Percentiles rank a stretch among this genome's conserved stretches.
Conservation (phyloP, 1,284 basidiomycete species). For the Phellopilus nigrolimitatus region DNA sequence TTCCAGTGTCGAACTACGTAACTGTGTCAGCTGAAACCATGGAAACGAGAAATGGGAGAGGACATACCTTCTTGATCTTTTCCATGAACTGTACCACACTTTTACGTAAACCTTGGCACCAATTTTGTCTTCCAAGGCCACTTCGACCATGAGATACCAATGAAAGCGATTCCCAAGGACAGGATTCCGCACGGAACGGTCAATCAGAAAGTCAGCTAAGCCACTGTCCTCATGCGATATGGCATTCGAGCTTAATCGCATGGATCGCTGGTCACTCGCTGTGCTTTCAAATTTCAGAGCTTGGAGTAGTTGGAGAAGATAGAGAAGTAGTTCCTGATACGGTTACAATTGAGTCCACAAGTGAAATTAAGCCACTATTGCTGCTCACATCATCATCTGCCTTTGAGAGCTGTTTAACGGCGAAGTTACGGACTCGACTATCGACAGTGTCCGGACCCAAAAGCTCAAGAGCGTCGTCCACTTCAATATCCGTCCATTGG, state of each 20-base stretch:
- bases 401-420: conserved; percentile 83
- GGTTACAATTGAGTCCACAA: conserved; percentile 9
- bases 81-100: conserved; percentile 86
- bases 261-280: conserved; percentile 64
- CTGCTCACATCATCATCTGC: conserved; percentile 88
- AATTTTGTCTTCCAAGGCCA: conserved; percentile 69
- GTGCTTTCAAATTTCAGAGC: conserved; percentile 92
- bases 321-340: conserved; percentile 81
- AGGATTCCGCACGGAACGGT: conserved; percentile 76
- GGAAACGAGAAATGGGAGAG: not conserved
- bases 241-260: conserved; percentile 61
- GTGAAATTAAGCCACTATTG: not conserved
- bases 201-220: conserved; percentile 86
- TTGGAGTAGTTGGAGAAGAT: conserved; percentile 95
- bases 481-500: conserved; percentile 96
- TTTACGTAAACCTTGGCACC: conserved; percentile 90
- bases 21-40: conserved; percentile 17
- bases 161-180: conserved; percentile 89
- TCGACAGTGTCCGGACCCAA: conserved; percentile 90
- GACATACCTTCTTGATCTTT: conserved; percentile 74
- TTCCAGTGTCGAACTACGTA: conserved; percentile 64
- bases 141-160: conserved; percentile 98
- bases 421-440: conserved; percentile 88
- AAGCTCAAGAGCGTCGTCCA: conserved; percentile 93
- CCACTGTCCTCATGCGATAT: conserved; percentile 82